phyloP scores from a whole-genome alignment of 257 asterid species.

The Solanum etuberosum region DNA sequence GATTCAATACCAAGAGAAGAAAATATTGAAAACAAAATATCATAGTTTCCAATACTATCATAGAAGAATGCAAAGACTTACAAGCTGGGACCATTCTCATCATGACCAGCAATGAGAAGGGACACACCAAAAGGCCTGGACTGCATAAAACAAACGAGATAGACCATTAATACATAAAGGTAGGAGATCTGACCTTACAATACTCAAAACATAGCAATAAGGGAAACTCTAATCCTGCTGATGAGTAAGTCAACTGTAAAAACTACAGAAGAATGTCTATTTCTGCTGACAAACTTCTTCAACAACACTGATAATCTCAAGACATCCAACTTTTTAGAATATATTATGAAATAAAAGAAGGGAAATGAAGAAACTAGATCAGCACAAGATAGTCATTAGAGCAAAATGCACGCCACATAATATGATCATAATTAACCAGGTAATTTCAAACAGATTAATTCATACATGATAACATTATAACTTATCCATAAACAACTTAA shows the following conservation, averaged over 20 bases:
- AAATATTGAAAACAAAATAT: background rate
- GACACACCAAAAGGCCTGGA: constrained; percentile 95
- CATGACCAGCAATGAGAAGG: constrained; percentile 89
- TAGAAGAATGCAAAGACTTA: constrained; percentile 22
- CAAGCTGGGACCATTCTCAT: constrained; percentile 92
- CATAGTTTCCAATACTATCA: background rate
- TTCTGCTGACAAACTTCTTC: background rate
- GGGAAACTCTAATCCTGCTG: background rate
- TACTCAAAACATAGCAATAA: background rate
- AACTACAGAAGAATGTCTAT: background rate
- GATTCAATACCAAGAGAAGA: background rate
- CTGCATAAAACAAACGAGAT: constrained; percentile 27
- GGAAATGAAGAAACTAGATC: background rate
- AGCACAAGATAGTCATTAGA: background rate
- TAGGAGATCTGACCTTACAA: background rate
- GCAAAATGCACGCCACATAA: background rate
- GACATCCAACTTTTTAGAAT: background rate
- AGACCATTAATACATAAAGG: background rate
- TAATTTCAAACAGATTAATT: background rate
- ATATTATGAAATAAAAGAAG: background rate
- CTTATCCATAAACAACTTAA: background rate
- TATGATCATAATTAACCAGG: background rate
- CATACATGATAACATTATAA: background rate
- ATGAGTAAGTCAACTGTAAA: background rate
- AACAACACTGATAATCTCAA: background rate